Conservation (phyloP, 768 basidiomycete genomes). For the Candolleomyces aberdarensis region DNA sequence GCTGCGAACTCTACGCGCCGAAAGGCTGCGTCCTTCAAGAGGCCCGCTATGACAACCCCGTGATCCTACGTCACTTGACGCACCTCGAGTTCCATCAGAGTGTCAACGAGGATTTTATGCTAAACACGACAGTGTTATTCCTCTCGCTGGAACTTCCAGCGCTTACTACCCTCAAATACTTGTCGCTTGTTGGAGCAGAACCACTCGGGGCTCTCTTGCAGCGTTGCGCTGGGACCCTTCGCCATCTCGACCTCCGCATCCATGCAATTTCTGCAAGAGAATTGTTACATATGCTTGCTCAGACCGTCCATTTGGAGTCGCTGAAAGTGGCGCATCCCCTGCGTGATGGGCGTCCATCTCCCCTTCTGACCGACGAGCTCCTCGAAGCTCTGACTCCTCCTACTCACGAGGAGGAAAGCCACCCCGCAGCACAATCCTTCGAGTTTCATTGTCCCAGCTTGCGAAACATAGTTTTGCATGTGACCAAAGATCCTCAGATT, state of each 20-base stretch:
- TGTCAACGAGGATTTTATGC: neutral
- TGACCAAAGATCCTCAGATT: neutral
- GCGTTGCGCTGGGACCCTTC: neutral
- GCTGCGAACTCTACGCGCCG: neutral
- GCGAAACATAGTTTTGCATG: neutral
- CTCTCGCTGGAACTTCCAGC: neutral
- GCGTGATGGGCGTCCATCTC: neutral
- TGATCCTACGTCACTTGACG: neutral
- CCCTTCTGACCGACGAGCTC: neutral
- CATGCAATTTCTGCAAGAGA: neutral
- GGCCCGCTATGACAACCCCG: neutral
- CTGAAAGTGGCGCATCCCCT: neutral
- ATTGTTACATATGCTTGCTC: neutral
- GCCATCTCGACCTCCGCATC: neutral
- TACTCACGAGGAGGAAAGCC: neutral
- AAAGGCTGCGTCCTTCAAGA: neutral
- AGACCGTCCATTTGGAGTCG: neutral
- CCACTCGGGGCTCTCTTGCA: neutral
- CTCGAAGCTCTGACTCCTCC: neutral
- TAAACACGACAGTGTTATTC: neutral
- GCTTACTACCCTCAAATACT: neutral
- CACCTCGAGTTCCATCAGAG: neutral
- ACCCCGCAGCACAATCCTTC: neutral
- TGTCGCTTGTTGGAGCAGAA: neutral
- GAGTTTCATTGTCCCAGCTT: neutral